Conservation (phyloP, 192 early-diverging fungal genomes). For the Rhizophagus prolifer region DNA sequence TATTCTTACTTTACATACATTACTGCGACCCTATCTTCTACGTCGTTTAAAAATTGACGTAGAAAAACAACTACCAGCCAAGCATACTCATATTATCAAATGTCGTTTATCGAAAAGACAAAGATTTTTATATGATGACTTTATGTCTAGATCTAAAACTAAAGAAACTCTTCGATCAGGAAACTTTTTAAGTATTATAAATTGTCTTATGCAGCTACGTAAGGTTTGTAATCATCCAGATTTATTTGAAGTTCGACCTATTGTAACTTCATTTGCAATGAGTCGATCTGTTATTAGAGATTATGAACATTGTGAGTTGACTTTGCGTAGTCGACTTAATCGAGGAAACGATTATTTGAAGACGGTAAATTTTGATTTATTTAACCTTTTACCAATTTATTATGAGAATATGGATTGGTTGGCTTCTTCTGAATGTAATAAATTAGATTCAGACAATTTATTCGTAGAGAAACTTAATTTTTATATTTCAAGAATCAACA, state of each 20-base stretch:
- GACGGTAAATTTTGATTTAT: conserved; percentile 38
- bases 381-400: conserved; percentile 42
- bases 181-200: conserved; percentile 75
- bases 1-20: conserved; percentile 61
- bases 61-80: conserved; percentile 66
- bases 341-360: conserved; percentile 37
- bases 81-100: conserved; percentile 67
- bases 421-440: conserved; percentile 28
- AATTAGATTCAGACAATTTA: conserved; percentile 29
- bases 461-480: conserved; percentile 34
- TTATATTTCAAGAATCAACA: conserved; percentile 2
- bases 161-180: conserved; percentile 68
- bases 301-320: conserved; percentile 39
- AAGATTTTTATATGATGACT: conserved; percentile 74
- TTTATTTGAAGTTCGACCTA: conserved; percentile 58
- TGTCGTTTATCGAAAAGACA: conserved; percentile 71
- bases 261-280: conserved; percentile 63
- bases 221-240: conserved; percentile 59
- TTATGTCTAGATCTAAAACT: conserved; percentile 80
- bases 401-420: conserved; percentile 34
- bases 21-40: conserved; percentile 62
- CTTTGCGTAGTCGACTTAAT: conserved; percentile 39
- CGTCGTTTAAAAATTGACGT: conserved; percentile 67
- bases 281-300: conserved; percentile 32
- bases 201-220: conserved; percentile 73